phyloP scores from a whole-genome alignment of 2,329 filamentous ascomycete genomes.

The Didymella sp. region DNA sequence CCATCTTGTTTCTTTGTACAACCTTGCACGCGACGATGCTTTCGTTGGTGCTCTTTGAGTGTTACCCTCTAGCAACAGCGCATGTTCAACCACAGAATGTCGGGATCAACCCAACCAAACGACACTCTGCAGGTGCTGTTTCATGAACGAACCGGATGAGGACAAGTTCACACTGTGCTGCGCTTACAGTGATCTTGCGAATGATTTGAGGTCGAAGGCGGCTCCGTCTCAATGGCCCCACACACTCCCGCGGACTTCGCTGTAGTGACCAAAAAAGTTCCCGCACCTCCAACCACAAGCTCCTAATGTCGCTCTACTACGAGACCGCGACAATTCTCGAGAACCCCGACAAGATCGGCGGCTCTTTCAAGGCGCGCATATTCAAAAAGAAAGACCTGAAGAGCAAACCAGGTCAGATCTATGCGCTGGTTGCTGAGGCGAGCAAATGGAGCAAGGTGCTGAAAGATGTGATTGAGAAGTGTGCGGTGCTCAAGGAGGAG shows the following conservation, averaged over 20 bases:
- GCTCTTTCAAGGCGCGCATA: constrained; percentile 85
- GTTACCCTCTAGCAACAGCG: background rate
- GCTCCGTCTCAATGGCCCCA: background rate
- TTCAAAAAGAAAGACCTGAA: constrained; percentile 78
- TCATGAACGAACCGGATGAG: background rate
- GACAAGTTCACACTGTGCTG: background rate
- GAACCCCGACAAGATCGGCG: constrained; percentile 68
- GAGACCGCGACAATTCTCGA: constrained; percentile 81
- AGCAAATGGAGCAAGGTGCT: constrained; percentile 89
- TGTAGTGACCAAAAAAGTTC: constrained; percentile 18
- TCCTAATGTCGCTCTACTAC: constrained; percentile 88
- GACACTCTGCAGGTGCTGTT: background rate
- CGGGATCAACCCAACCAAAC: background rate
- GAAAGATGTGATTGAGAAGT: constrained; percentile 86
- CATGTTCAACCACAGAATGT: background rate
- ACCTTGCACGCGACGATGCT: background rate
- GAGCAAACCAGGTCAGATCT: constrained; percentile 80
- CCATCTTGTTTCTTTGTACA: constrained; percentile 10
- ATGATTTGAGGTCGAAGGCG: too few relatives aligned
- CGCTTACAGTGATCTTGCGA: too few relatives aligned
- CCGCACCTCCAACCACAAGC: background rate
- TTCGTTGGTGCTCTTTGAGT: background rate
- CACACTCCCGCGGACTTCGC: constrained; percentile 14
- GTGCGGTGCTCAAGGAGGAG: constrained; percentile 78
- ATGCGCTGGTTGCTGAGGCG: constrained; percentile 84